Percentiles rank a stretch among this genome's conserved stretches.
Conservation (phyloP, 1,284 basidiomycete species). For the Sanguinoderma infundibulare region DNA sequence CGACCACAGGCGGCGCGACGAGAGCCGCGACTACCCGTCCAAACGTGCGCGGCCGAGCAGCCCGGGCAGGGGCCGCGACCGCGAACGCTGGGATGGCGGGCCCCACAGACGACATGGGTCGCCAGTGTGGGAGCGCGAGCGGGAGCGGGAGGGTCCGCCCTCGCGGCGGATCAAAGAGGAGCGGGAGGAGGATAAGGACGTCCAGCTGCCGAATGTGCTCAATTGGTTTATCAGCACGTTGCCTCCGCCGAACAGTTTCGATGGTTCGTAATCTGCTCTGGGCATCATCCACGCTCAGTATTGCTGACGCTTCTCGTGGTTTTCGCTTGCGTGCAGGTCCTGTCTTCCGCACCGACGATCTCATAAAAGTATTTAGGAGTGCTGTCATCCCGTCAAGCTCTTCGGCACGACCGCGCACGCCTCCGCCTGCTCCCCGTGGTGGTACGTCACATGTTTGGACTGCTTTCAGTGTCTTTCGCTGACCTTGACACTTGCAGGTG, state of each 20-base stretch:
- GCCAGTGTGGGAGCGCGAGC: constrained; percentile 54
- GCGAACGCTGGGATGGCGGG: constrained; percentile 46
- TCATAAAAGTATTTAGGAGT: constrained; percentile 79
- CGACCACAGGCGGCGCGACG: constrained; percentile 50
- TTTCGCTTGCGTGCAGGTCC: constrained; percentile 59
- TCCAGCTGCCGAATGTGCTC: constrained; percentile 70
- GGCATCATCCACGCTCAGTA: constrained; percentile 8
- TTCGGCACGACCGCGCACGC: constrained; percentile 46
- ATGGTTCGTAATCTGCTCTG: constrained; percentile 73
- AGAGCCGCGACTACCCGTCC: constrained; percentile 45
- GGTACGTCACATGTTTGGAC: constrained; percentile 33
- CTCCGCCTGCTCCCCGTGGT: constrained; percentile 52
- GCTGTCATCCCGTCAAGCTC: constrained; percentile 73
- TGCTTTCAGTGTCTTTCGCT: background rate
- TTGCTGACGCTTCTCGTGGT: background rate
- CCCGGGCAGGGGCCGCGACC: constrained; percentile 55
- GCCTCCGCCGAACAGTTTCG: constrained; percentile 73
- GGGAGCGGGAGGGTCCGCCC: constrained; percentile 43
- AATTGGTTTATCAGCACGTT: constrained; percentile 84
- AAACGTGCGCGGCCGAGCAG: constrained; percentile 61
- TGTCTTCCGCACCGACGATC: constrained; percentile 84
- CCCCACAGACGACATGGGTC: constrained; percentile 50
- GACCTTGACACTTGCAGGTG: background rate
- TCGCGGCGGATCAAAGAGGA: constrained; percentile 50
- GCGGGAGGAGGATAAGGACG: constrained; percentile 56